A percentile compares a stretch with the other conserved stretches of the same genome.
Conservation (phyloP, 257 asterid genomes). For the Orobanche coerulescens region DNA sequence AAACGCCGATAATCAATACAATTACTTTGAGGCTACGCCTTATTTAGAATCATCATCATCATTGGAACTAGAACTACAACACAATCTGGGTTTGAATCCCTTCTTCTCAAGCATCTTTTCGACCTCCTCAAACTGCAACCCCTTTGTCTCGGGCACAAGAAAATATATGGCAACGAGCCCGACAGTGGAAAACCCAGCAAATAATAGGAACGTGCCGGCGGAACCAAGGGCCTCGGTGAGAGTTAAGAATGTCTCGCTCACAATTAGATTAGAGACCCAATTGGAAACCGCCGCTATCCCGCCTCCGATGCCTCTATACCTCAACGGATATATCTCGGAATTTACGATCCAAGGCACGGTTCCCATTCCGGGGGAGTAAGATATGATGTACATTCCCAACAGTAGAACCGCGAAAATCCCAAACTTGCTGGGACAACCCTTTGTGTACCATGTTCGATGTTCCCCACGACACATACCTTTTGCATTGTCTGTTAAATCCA, state of each 20-base stretch:
- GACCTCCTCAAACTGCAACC: constrained; percentile 68
- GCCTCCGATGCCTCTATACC: constrained; percentile 65
- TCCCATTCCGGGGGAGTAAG: constrained; percentile 70
- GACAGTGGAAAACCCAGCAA: constrained; percentile 52
- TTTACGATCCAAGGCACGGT: constrained; percentile 80
- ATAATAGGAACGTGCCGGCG: constrained; percentile 60
- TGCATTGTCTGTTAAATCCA: constrained; percentile 21
- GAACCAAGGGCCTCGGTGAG: constrained; percentile 58
- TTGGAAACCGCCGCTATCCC: constrained; percentile 81
- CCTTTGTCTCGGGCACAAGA: constrained; percentile 80
- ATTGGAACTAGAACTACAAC: constrained; percentile 23
- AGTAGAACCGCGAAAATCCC: constrained; percentile 53
- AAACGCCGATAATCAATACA: too few species aligned
- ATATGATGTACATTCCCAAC: constrained; percentile 56
- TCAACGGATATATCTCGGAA: constrained; percentile 71
- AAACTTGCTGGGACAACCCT: constrained; percentile 69
- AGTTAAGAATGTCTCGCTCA: constrained; percentile 63
- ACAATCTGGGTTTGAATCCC: constrained; percentile 47
- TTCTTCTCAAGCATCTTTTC: constrained; percentile 64
- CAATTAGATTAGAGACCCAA: constrained; percentile 69
- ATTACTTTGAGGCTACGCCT: too few species aligned
- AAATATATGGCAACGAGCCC: constrained; percentile 56
- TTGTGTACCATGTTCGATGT: constrained; percentile 50
- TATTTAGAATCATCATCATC: constrained; percentile 20
- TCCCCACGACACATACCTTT: constrained; percentile 30